Evolutionary conservation across 2,329 filamentous ascomycete genomes (phyloP).

Genomic region (Sarocladium oryzae): DNA sequence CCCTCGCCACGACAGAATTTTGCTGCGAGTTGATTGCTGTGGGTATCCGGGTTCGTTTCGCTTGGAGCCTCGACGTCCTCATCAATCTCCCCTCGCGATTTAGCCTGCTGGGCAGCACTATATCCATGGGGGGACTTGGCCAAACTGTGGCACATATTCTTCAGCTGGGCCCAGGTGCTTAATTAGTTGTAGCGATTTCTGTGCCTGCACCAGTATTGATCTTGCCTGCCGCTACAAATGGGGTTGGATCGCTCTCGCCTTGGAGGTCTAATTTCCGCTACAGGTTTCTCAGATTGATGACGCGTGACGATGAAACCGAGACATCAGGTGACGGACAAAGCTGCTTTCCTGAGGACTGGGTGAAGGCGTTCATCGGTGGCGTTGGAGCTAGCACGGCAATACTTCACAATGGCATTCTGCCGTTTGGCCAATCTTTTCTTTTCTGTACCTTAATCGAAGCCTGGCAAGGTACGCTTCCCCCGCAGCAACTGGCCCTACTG

Average conservation of each 20-base stretch:
- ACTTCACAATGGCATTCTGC: neutral
- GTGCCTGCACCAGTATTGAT: neutral
- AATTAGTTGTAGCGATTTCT: too few species aligned
- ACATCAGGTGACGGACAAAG: neutral
- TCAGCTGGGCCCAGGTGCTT: neutral
- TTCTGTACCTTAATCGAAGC: neutral
- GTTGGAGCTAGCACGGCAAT: neutral
- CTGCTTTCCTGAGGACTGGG: neutral
- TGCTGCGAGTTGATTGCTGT: slow-evolving; percentile 2
- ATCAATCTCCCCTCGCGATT: neutral
- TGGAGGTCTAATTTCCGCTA: neutral
- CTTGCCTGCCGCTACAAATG: too few species aligned
- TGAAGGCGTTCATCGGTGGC: slow-evolving; percentile 1
- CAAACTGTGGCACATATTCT: neutral
- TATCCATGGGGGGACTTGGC: neutral
- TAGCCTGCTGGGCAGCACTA: slow-evolving; percentile 1
- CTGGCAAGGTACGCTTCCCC: neutral
- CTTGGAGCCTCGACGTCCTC: neutral
- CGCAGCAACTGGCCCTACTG: neutral
- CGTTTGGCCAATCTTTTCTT: neutral
- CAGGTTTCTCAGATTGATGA: neutral
- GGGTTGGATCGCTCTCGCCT: too few species aligned
- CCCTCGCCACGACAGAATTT: neutral
- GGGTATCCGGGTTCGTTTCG: neutral
- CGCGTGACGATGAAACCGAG: neutral